Conservation (phyloP, 352 stramenopile genomes). For the Globisporangium paroecandrum region DNA sequence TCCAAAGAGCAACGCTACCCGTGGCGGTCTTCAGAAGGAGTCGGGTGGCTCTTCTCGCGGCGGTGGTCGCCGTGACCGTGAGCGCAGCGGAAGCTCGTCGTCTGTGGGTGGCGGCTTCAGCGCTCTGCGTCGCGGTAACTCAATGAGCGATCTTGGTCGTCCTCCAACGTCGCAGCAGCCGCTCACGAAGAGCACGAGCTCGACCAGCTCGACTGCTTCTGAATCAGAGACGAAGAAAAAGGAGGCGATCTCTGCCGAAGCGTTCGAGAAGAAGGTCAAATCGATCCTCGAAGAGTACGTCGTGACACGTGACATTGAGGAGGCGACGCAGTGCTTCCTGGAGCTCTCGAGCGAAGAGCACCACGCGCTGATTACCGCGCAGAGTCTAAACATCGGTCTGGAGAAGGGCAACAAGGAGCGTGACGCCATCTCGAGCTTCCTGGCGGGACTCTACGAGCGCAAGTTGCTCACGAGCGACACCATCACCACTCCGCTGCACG, state of each 20-base stretch:
- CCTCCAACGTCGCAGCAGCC: constrained; percentile 38
- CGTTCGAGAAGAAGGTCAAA: constrained; percentile 84
- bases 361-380: constrained; percentile 44
- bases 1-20: constrained; percentile 26
- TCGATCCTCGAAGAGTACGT: constrained; percentile 86
- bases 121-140: constrained; percentile 15
- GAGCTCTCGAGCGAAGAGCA: constrained; percentile 54
- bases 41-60: constrained; percentile 17
- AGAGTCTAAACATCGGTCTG: constrained; percentile 62
- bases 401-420: constrained; percentile 72
- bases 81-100: constrained; percentile 54
- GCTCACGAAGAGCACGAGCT: constrained; percentile 13
- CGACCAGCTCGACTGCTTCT: constrained; percentile 7
- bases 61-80: constrained; percentile 38
- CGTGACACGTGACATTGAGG: constrained; percentile 80
- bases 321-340: constrained; percentile 47
- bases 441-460: constrained; percentile 48
- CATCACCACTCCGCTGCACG: constrained; percentile 39
- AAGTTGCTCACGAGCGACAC: constrained; percentile 42
- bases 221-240: constrained; percentile 5
- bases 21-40: constrained; percentile 24
- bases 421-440: constrained; percentile 43
- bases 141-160: constrained; percentile 23
- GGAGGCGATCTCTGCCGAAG: constrained; percentile 37
- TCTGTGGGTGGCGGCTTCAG: constrained; percentile 20